Conservation (phyloP, 2,329 filamentous ascomycete genomes). For the Alternaria hordeiaustralica region DNA sequence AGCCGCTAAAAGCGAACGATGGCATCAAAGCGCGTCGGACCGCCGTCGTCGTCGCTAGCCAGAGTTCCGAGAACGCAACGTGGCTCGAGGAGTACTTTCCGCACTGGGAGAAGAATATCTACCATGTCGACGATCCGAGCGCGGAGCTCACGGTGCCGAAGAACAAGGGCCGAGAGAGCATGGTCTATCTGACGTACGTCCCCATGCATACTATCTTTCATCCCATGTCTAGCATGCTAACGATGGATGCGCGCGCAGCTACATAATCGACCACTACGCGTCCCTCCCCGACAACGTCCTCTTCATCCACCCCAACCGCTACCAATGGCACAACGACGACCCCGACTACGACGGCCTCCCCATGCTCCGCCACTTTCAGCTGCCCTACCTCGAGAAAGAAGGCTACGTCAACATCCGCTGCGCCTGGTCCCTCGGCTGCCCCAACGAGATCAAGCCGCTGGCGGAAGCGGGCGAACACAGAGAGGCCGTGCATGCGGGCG, state of each 20-base stretch:
- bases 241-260: constrained; percentile 32
- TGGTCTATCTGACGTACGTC: constrained; percentile 58
- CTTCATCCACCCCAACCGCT: constrained; percentile 52
- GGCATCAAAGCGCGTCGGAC: constrained; percentile 27
- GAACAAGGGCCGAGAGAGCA: constrained; percentile 58
- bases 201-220: too few species aligned
- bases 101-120: constrained; percentile 51
- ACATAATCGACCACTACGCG: constrained; percentile 52
- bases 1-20: constrained; percentile 19
- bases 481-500: constrained; percentile 55
- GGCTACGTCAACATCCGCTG: constrained; percentile 64
- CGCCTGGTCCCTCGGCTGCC: constrained; percentile 60
- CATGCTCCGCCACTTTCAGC: constrained; percentile 57
- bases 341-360: constrained; percentile 59
- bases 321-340: constrained; percentile 60
- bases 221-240: constrained; percentile 4
- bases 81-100: constrained; percentile 51
- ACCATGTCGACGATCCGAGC: constrained; percentile 50
- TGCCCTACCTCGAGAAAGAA: constrained; percentile 56
- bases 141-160: constrained; percentile 51
- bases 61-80: constrained; percentile 47
- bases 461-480: constrained; percentile 50
- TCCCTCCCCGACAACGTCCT: constrained; percentile 50
- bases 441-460: constrained; percentile 57
- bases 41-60: constrained; percentile 49